A percentile compares a stretch with the other conserved stretches of the same genome.
Evolutionary conservation across 176 grass and related monocot genomes (phyloP).

Genomic region (Eragrostis nindensis): DNA sequence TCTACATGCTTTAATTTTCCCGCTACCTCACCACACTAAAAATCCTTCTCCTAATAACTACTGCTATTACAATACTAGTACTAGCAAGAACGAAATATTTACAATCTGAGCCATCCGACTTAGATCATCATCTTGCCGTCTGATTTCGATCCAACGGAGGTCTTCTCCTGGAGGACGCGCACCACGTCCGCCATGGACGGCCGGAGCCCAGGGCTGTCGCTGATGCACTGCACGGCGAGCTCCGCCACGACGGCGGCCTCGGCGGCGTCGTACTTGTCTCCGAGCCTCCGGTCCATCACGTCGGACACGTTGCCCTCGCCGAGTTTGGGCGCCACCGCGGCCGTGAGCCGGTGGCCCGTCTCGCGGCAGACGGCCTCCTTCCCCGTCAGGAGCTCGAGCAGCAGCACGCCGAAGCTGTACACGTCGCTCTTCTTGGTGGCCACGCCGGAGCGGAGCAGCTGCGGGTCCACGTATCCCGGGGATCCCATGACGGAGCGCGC

Average conservation of each 20-base stretch:
- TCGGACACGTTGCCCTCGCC: constrained; percentile 14
- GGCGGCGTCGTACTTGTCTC: constrained; percentile 20
- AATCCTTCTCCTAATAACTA: constrained; percentile 28
- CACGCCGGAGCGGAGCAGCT: constrained; percentile 75
- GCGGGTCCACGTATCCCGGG: constrained; percentile 79
- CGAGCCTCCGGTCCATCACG: constrained; percentile 50
- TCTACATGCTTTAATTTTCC: constrained; percentile 11
- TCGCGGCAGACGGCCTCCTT: constrained; percentile 65
- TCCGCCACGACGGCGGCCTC: constrained; percentile 53
- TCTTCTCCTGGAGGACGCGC: constrained; percentile 54
- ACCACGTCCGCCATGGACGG: constrained; percentile 84
- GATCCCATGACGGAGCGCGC: constrained; percentile 66
- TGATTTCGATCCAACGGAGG: constrained; percentile 27
- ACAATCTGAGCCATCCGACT: constrained; percentile 1
- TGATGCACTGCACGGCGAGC: constrained; percentile 60
- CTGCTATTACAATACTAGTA: not conserved
- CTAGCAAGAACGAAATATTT: constrained; percentile 30
- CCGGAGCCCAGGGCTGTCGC: constrained; percentile 59
- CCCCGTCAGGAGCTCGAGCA: constrained; percentile 80
- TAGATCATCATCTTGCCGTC: constrained; percentile 44
- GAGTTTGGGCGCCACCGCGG: constrained; percentile 39
- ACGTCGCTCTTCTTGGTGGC: constrained; percentile 83
- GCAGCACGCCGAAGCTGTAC: constrained; percentile 96
- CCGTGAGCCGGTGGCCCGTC: constrained; percentile 56
- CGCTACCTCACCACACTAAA: not conserved